Conservation (phyloP, 2,329 filamentous ascomycete species). For the Seiridium cupressi region DNA sequence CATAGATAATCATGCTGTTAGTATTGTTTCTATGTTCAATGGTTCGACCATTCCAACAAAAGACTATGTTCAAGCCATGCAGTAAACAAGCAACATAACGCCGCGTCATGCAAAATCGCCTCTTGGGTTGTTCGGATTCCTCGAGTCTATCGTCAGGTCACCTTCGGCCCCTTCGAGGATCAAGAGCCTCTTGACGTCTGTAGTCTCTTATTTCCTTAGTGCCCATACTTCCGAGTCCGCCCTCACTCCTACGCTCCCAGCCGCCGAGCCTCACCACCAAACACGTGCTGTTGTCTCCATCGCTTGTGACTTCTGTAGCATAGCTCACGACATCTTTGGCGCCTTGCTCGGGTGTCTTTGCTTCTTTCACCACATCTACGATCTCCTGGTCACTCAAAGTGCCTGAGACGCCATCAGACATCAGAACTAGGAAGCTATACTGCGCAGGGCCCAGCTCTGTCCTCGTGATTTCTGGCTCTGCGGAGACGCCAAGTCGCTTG, state of each 20-base stretch:
- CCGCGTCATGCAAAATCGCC: too few relatives aligned
- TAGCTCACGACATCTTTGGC: slow-evolving; percentile 78
- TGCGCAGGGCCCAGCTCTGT: slow-evolving; percentile 79
- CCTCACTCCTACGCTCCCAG: slow-evolving; percentile 73
- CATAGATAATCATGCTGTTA: too few relatives aligned
- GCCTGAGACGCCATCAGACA: slow-evolving; percentile 86
- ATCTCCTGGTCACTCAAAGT: slow-evolving; percentile 90
- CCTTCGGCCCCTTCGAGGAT: slow-evolving; percentile 70
- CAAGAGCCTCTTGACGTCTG: slow-evolving; percentile 73
- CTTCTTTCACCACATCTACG: slow-evolving; percentile 93
- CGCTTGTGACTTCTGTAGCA: slow-evolving; percentile 76
- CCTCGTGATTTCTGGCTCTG: slow-evolving; percentile 84
- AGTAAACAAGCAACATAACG: too few relatives aligned
- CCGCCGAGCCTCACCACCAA: slow-evolving; percentile 66
- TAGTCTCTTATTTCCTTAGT: slow-evolving; percentile 91
- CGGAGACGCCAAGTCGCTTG: slow-evolving; percentile 90
- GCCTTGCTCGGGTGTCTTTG: slow-evolving; percentile 83
- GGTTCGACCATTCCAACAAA: too few relatives aligned
- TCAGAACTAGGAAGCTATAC: slow-evolving; percentile 84
- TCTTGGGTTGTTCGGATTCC: too few relatives aligned
- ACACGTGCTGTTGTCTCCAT: slow-evolving; percentile 69
- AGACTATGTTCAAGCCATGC: too few relatives aligned
- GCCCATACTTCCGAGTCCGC: slow-evolving; percentile 82
- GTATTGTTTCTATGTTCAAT: too few relatives aligned
- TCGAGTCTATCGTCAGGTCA: slow-evolving; percentile 19